Evolutionary conservation across 1,284 basidiomycete species (phyloP), one percentile per base, ranked within the genome.

Genomic region (Melampsora abietis-canadensis): DNA sequence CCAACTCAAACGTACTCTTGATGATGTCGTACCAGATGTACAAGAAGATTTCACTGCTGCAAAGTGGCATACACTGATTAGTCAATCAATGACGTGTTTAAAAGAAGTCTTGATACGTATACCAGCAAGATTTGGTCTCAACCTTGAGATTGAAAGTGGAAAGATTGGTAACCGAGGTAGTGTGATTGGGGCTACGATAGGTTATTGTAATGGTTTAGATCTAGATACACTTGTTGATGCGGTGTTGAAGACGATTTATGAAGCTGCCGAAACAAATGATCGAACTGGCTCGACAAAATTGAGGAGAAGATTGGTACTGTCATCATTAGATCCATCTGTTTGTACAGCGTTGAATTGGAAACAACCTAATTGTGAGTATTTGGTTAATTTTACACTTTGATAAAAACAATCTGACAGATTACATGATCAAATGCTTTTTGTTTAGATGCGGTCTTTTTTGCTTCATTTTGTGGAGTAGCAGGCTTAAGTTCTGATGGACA

Each of bases 321-420:
- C 89, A 63, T 94, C 92, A 15, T 96, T 91, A 82, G 89, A 88
- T 76, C 91, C 94, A 14, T 89, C 91, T 78, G 87, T 92, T 2
- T 94, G 92, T 82, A 88, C 90, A 2, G 89, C 90, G 19, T 82
- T 98, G 73, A 98, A 98, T 82, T 98, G 96, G 94, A 99, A 99
- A 83, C 96, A 99, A 83, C 96, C 96, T 19, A 98, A 98, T 82
- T 97, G 68, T 70, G 37, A 21, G 66, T 15, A 48, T 27, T n/a
- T n/a, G n/a, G n/a, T n/a, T n/a, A n/a, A 24, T 14, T 48, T 8
- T n/a, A 57, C 14, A 48, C 37, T 5, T 40, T 40, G 37, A 40
- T 40, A 5, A 54, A 8, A 54, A 3, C 12, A 8, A 21, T 3
- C 51, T 34, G 34, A 34, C 34, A 34, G 8, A 54, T 54, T 5